Evolutionary conservation across 176 grass and related monocot species (phyloP), one percentile per base, ranked within the genome.

Genomic region (sorghum (Sorghum bicolor)): DNA sequence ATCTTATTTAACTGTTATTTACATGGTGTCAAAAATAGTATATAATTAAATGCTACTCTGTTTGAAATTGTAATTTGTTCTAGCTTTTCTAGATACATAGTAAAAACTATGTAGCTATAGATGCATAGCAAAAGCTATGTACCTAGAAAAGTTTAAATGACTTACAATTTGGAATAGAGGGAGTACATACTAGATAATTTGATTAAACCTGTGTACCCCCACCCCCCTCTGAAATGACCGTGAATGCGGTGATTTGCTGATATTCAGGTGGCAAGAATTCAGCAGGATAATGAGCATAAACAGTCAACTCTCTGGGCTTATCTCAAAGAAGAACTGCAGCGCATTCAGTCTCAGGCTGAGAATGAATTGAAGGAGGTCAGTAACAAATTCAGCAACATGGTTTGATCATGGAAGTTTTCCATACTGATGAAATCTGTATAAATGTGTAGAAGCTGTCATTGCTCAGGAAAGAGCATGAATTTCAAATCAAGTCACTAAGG

Each of bases 361-460:
- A 91, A 78, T 94, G 90, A 94, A 89, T 57, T 97, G 81, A 89
- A 79, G 68, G 88, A 94, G 92, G 95, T 93, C 13, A 78, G 87
- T 79, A 69, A 79, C 50, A 75, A 87, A 38, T 82, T 69, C 48
- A 4, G 64, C 8, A 26, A 82, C 41, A 83, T 40, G 45, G 38
- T 84, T 83, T 36, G 44, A 20, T n/a, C 72, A 72, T 70, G 11
- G 37, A 22, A 11, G 81, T 77, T 78, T 55, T 82, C 19, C 31
- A 45, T 67, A 72, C 44, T 86, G 28, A 39, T 41, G 17, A 77
- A 45, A 12, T 76, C 17, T 32, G 57, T 60, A 74, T 20, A 83
- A 90, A 86, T 72, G 81, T 86, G 81, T 74, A 94, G 92, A 93
- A 57, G 75, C 47, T 86, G 58, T 87, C 75, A 33, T 82, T 57